Conservation (phyloP, 108 stramenopile species). For the Asterionellopsis glacialis region DNA sequence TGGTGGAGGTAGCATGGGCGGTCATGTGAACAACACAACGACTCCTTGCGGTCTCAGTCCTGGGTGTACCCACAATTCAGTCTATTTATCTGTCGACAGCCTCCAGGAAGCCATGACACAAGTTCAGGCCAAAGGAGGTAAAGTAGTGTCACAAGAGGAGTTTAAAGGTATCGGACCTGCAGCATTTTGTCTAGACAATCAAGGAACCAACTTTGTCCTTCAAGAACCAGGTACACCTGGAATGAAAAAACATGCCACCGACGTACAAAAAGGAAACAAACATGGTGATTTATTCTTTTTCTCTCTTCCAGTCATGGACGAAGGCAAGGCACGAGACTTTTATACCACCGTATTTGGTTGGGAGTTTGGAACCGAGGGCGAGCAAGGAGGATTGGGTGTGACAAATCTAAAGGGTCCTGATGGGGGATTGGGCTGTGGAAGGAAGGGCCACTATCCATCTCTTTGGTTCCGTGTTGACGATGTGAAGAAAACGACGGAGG, state of each 20-base stretch:
- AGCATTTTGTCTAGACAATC: too few species aligned
- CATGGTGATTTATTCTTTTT: slow-evolving; percentile 8
- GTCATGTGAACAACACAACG: too few species aligned
- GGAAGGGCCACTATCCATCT: slow-evolving; percentile 4
- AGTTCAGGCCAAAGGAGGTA: too few species aligned
- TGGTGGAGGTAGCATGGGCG: too few species aligned
- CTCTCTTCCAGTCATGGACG: slow-evolving; percentile 6
- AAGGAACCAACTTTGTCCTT: too few species aligned
- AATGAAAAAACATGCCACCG: not conserved
- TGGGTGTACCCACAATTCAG: too few species aligned
- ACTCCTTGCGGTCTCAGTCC: too few species aligned
- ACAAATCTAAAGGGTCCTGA: slow-evolving; percentile 1
- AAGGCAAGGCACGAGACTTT: slow-evolving; percentile 2
- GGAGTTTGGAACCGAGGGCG: slow-evolving; percentile 1
- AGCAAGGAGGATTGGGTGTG: slow-evolving; percentile 2
- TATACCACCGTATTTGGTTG: slow-evolving; percentile 1
- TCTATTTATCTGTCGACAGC: too few species aligned
- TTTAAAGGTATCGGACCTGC: too few species aligned
- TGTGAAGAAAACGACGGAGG: not conserved
- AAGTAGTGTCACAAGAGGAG: too few species aligned
- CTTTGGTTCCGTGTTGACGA: slow-evolving; percentile 5
- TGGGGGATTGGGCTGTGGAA: not conserved
- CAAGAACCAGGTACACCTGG: too few species aligned
- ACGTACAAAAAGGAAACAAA: not conserved
- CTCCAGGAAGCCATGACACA: too few species aligned